Percentiles rank a stretch among this genome's conserved stretches.
Conservation (phyloP, 805 yeast genomes). For the Millerozyma miso region DNA sequence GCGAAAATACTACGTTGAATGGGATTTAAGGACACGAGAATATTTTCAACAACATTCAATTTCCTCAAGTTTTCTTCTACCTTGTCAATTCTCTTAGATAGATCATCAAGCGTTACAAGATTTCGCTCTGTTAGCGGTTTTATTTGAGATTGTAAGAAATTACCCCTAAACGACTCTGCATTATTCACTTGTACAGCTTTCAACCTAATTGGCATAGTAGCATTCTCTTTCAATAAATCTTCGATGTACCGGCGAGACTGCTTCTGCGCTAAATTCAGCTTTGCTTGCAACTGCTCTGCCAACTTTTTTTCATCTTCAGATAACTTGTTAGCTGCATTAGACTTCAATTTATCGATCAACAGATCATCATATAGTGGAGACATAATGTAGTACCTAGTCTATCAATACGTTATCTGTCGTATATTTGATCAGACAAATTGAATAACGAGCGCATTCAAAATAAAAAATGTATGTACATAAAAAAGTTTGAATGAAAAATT, state of each 20-base stretch:
- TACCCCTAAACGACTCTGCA: slow-evolving; percentile 41
- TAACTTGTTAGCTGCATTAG: slow-evolving; percentile 1
- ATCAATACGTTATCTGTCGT: no score
- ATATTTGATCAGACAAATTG: no score
- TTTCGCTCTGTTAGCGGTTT: slow-evolving; percentile 39
- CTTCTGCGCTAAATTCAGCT: slow-evolving; percentile 27
- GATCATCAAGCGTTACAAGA: slow-evolving; percentile 35
- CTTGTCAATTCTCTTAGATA: slow-evolving; percentile 39
- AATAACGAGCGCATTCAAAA: no score
- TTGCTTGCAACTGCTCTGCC: slow-evolving; percentile 20
- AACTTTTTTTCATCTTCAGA: slow-evolving; percentile 23
- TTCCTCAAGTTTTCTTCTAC: slow-evolving; percentile 42
- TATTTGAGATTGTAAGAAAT: slow-evolving; percentile 45
- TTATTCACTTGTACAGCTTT: slow-evolving; percentile 47
- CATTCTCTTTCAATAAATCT: slow-evolving; percentile 27
- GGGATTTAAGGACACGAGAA: slow-evolving; percentile 30
- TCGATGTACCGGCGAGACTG: slow-evolving; percentile 33
- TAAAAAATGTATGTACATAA: no score
- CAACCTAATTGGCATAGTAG: slow-evolving; percentile 40
- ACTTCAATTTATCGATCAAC: slow-evolving; percentile 27
- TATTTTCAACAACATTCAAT: slow-evolving; percentile 39
- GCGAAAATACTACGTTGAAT: slow-evolving; percentile 14
- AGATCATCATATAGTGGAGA: slow-evolving; percentile 27
- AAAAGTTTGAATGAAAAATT: no score
- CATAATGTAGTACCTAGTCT: no score